Conservation (phyloP, 495 filamentous ascomycete species). For the Annulohypoxylon moriforme region DNA sequence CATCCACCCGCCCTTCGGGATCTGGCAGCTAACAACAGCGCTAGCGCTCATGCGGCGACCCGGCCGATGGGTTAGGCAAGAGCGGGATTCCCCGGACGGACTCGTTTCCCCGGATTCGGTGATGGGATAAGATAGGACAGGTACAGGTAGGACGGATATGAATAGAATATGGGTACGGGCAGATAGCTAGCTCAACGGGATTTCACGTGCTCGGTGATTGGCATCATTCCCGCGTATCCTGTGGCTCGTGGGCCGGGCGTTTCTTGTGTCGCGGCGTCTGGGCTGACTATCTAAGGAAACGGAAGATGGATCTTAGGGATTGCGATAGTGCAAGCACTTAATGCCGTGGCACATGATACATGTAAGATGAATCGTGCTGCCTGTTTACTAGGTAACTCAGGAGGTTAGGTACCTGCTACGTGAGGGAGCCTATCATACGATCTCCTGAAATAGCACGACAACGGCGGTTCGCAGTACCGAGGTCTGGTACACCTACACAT, state of each 20-base stretch:
- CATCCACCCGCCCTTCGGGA: neutral
- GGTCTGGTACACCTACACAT: neutral
- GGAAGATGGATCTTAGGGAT: neutral
- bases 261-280: neutral
- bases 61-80: slow-evolving; percentile 1
- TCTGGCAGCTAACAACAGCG: neutral
- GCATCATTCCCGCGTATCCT: neutral
- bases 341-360: neutral
- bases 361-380: neutral
- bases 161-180: neutral
- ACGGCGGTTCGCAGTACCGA: slow-evolving; percentile 1
- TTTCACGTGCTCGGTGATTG: neutral
- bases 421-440: neutral
- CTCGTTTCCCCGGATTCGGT: neutral
- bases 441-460: neutral
- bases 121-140: too few relatives aligned
- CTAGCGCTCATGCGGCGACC: slow-evolving; percentile 10
- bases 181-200: neutral
- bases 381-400: neutral
- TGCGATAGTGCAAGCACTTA: neutral
- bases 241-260: neutral
- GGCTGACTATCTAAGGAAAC: neutral
- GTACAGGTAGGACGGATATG: neutral
- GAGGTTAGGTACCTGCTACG: too few relatives aligned
- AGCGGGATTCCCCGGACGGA: slow-evolving; percentile 4